These are phyloP conservation scores for Allantophomopsis cytisporea DNA, from an alignment of 2,329 filamentous ascomycete genomes.

Conservation along the genomic window DNA sequence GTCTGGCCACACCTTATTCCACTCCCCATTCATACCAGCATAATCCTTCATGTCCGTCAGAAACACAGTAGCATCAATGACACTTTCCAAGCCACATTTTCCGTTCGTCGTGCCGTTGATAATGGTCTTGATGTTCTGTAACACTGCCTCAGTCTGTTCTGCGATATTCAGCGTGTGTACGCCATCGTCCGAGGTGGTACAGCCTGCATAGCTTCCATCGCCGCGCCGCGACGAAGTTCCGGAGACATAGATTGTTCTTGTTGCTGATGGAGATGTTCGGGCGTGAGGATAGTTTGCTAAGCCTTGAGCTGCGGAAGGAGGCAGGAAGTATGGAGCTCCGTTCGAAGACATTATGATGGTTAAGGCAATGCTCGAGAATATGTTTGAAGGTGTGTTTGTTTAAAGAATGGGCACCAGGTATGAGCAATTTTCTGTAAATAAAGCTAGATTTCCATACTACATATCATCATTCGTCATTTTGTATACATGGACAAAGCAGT, in stretches of 20 bases:
- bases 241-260: conserved; percentile 17
- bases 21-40: conserved; percentile 20
- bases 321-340: conserved; percentile 17
- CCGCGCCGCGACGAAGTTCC: conserved; percentile 19
- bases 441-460: no score
- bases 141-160: conserved; percentile 19
- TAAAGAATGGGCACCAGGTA: no score
- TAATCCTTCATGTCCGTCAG: conserved; percentile 20
- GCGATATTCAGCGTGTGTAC: conserved; percentile 16
- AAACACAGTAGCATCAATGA: conserved; percentile 21
- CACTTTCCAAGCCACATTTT: conserved; percentile 14
- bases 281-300: conserved; percentile 23
- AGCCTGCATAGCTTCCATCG: conserved; percentile 20
- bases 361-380: no score
- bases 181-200: conserved; percentile 12
- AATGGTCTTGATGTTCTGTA: conserved; percentile 18
- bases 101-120: conserved; percentile 17
- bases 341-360: conserved; percentile 8
- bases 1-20: conserved; percentile 21
- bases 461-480: no score
- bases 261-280: conserved; percentile 12
- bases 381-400: no score
- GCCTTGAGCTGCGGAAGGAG: conserved; percentile 16
- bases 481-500: no score
- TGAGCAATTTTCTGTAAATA: no score